Evolutionary conservation across 1,139 yeast genomes (phyloP).

Genomic region (Pichia sorboxylosa): DNA sequence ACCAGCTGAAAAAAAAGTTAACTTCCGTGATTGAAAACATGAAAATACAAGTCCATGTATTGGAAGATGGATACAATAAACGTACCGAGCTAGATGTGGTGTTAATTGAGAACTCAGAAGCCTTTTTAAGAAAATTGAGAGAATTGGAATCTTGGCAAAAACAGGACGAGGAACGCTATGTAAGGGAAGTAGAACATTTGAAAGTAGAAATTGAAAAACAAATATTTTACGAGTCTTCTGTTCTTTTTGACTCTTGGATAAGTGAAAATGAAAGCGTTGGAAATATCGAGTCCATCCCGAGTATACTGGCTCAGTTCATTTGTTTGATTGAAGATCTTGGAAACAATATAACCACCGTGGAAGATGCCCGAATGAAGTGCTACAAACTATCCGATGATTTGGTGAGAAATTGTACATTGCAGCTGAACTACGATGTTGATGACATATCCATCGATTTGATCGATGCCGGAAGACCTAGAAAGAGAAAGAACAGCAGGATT

Average conservation of each 20-base stretch:
- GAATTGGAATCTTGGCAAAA: constrained; percentile 48
- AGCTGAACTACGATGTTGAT: constrained; percentile 1
- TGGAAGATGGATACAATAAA: constrained; percentile 39
- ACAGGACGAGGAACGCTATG: constrained; percentile 31
- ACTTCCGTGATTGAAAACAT: constrained; percentile 20
- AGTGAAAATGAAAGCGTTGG: constrained; percentile 1
- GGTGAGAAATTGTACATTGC: constrained; percentile 4
- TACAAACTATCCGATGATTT: constrained; percentile 6
- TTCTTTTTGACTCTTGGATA: constrained; percentile 28
- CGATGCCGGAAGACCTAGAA: constrained; percentile 2
- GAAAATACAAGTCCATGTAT: constrained; percentile 33
- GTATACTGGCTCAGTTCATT: constrained; percentile 7
- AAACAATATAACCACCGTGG: constrained; percentile 4
- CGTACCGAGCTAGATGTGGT: constrained; percentile 32
- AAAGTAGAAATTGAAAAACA: constrained; percentile 41
- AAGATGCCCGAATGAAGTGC: constrained; percentile 8
- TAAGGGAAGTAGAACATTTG: constrained; percentile 30
- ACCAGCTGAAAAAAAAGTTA: constrained; percentile 16
- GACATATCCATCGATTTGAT: background rate
- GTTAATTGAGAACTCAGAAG: constrained; percentile 8
- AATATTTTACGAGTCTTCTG: constrained; percentile 42
- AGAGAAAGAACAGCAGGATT: constrained; percentile 1
- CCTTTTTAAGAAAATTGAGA: constrained; percentile 32
- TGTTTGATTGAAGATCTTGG: constrained; percentile 6
- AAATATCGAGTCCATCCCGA: constrained; percentile 4